Evolutionary conservation across 208 protist genomes (phyloP).

Genomic region (Entamoeba histolytica): DNA sequence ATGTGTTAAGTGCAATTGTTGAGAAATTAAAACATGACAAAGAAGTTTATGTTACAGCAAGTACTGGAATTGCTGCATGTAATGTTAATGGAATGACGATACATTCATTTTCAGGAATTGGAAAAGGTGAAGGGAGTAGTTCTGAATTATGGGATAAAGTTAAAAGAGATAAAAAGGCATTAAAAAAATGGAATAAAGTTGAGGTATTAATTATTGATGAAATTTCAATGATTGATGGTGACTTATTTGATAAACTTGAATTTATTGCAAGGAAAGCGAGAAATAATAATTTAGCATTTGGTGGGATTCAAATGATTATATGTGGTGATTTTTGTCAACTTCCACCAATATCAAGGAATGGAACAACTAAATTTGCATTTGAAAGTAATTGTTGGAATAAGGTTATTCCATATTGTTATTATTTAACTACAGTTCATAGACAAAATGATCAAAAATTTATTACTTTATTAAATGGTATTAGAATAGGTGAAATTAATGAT

Average conservation of each 20-base stretch:
- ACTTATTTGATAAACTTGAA: constrained; percentile 30
- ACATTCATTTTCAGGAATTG: constrained; percentile 29
- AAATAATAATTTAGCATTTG: constrained; percentile 25
- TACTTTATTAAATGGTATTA: constrained; percentile 17
- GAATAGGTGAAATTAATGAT: not conserved
- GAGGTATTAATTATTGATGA: constrained; percentile 28
- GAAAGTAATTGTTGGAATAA: constrained; percentile 11
- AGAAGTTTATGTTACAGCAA: constrained; percentile 27
- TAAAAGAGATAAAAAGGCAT: not conserved
- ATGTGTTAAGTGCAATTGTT: constrained; percentile 17
- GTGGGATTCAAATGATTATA: constrained; percentile 38
- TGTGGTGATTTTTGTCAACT: constrained; percentile 46
- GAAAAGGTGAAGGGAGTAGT: not conserved
- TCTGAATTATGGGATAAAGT: not conserved
- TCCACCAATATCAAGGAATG: constrained; percentile 22
- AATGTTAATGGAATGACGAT: constrained; percentile 32
- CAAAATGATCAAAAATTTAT: constrained; percentile 26
- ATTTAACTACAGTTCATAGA: not conserved
- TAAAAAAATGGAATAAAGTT: not conserved
- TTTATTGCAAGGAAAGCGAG: not conserved
- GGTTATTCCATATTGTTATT: not conserved
- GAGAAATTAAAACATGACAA: not conserved
- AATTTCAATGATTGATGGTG: constrained; percentile 35
- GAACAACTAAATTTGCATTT: constrained; percentile 13
- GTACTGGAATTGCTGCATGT: constrained; percentile 31